Base-by-base conservation (phyloP, 1,139 yeast genomes). In the Kurtzmaniella quercitrusa region DNA sequence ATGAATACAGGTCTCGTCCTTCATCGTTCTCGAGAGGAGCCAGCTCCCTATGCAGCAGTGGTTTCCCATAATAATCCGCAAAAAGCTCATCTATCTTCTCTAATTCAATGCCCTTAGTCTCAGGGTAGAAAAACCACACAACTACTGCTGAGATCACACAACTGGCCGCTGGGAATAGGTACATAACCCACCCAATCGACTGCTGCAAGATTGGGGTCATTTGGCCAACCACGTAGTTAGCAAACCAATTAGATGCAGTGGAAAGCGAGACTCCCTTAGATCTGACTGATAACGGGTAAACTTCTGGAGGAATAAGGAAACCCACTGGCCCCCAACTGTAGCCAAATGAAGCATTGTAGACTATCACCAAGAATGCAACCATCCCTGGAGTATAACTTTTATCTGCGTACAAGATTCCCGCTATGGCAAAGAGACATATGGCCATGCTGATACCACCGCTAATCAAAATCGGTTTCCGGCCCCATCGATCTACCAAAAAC, bases 61-160 rank as follows among this genome's bases (percentile, higher is more conserved):
- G 36, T 23, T 42, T 45, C 15, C 53, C 51, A 46, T 63, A 65
- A 43, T 61, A 64, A 40, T 65, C 94, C 45, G 87, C 91, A 61
- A 90, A 90, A 21, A 89, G 70, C 9, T 79, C 68, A 60, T 89
- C 96, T 86, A 90, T 89, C 46, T 90, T 96, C 60, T 90, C 97
- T 48, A 90, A 72, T 37, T 85, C 82, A 39, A 89, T 79, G 6
- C 96, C 97, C 58, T 86, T 89, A 1, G 97, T 90, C 60, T 90
- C 97, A 1, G 97, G 96, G 58, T 85, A 89, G 46, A 80, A 70
- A 42, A 73, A 72, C 62, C 75, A 77, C 7, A 90, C 96, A 39
- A 73, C 73, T 2, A 65, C 23, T 10, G 73, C 68, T 27, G 79
- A 71, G 3, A 71, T 50, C 10, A 73, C 54, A 60, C 82, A 77